Evolutionary conservation across 257 asterid genomes (phyloP), one percentile per base, ranked within the genome.

Genomic region (Ballota nigra): DNA sequence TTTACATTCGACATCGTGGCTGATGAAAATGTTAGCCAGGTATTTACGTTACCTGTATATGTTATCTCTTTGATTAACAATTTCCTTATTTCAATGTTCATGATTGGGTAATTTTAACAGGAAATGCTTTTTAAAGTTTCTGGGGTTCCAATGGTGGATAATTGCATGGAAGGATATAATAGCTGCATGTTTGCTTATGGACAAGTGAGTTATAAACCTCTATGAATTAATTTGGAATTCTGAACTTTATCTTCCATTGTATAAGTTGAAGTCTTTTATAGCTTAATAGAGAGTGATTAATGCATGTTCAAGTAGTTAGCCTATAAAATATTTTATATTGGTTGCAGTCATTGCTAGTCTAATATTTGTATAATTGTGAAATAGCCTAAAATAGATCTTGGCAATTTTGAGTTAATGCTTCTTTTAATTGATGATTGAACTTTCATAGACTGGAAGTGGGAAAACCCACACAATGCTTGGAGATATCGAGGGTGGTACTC

Each of bases 141-240:
- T 53, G 99, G 99, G 38, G 85, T 95, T 62, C 96, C 97, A 11
- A 85, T 95, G 98, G 99, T 95, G 72, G 99, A 95, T 81, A 95
- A 95, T 71, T 92, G 98, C 80, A 81, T 95, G 88, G 92, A 84
- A 69, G 99, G 99, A 59, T 95, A 95, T 77, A 95, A 95, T 76
- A 95, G 99, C 66, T 95, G 99, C 81, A 92, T 95, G 97, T 95
- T 95, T 80, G 99, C 99, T 29, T 95, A 95, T 80, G 99, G 99
- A 38, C 99, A 95, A 83, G 99, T 95, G 72, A 82, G 91, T 82
- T 38, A 43, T 63, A 43, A n/a, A n/a, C n/a, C n/a, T 20, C 36
- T 23, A 56, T 19, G 28, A 13, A 18, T 43, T 51, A 41, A 43
- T 66, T 29, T 8, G 29, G 40, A 36, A 52, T 55, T 29, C 12